Conservation (phyloP, 257 asterid species). For the Salvia hispanica region DNA sequence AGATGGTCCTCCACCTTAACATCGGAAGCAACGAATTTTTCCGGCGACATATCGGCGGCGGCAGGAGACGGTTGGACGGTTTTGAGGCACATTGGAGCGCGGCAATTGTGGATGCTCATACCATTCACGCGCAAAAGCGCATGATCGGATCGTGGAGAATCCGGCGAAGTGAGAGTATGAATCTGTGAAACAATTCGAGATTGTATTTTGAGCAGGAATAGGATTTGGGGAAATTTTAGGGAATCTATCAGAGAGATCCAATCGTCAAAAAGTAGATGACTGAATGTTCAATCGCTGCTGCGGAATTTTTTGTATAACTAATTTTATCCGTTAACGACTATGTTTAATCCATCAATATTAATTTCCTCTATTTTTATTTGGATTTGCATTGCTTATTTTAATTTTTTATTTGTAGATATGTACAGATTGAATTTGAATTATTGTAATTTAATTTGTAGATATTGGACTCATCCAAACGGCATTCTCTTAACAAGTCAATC, state of each 20-base stretch:
- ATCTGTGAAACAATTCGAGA: background rate
- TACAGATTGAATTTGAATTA: too few relatives aligned
- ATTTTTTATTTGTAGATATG: too few relatives aligned
- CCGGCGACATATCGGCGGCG: conserved; percentile 37
- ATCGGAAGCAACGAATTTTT: conserved; percentile 13
- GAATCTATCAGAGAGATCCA: conserved; percentile 49
- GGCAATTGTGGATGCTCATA: conserved; percentile 49
- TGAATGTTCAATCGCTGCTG: background rate
- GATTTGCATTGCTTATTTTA: too few relatives aligned
- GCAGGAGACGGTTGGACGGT: conserved; percentile 27
- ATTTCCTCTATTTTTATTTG: too few relatives aligned
- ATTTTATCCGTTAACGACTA: background rate
- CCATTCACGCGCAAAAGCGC: conserved; percentile 43
- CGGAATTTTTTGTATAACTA: background rate
- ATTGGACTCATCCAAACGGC: too few relatives aligned
- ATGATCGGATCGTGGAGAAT: conserved; percentile 30
- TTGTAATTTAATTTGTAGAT: too few relatives aligned
- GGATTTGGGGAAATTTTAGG: conserved; percentile 29
- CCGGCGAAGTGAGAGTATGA: background rate
- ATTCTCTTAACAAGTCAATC: too few relatives aligned
- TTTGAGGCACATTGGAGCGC: conserved; percentile 47
- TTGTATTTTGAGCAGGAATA: conserved; percentile 10
- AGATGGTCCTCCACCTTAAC: conserved; percentile 43
- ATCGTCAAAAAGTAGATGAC: conserved; percentile 24
- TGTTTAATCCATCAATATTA: too few relatives aligned